Evolutionary conservation across 148 eudicot genomes (phyloP), one percentile per base, ranked within the genome.

Genomic region (Camellia sinensis): DNA sequence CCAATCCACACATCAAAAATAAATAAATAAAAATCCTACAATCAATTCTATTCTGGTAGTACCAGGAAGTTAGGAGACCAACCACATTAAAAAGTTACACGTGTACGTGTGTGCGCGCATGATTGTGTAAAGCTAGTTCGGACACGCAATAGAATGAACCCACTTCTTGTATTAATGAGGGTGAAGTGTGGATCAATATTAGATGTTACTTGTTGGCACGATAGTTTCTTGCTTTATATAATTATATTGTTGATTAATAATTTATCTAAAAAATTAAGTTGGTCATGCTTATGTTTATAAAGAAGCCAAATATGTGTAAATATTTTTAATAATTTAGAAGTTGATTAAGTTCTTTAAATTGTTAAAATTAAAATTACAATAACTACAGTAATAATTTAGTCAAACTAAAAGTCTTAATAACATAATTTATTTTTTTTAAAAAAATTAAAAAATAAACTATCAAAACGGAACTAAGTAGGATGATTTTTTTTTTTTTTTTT

Each of bases 131-230:
- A 37, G 6, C 44, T 11, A 74, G 40, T 19, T 17, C 1, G n/a
- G 11, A 59, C 66, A 56, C 22, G 78, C 22, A 56, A 75, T 18
- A 60, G 21, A 6, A 41, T 17, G 65, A 75, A 45, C 48, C 10
- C 60, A 74, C 62, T 74, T 43, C 59, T 74, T 61, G 64, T 66
- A 40, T 73, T 29, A 40, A 66, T 66, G 69, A 66, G 69, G 37
- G 7, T 66, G 69, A 37, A 66, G 37, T 18, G 7, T 46, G 50
- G 50, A 46, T 5, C 6, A 46, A 46, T 7, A 46, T 46, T 46
- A 3, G 41, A 29, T 67, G n/a, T 66, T 12, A 40, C 3, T 41
- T 67, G 41, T 40, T 37, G 15, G 71, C 46, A 67, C 41, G 14
- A 43, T 10, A n/a, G 48, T 67, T 41, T 67, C 71, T 17, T 17